Evolutionary conservation across 2,329 filamentous ascomycete species (phyloP).

Genomic region (Thielaviopsis euricoi): DNA sequence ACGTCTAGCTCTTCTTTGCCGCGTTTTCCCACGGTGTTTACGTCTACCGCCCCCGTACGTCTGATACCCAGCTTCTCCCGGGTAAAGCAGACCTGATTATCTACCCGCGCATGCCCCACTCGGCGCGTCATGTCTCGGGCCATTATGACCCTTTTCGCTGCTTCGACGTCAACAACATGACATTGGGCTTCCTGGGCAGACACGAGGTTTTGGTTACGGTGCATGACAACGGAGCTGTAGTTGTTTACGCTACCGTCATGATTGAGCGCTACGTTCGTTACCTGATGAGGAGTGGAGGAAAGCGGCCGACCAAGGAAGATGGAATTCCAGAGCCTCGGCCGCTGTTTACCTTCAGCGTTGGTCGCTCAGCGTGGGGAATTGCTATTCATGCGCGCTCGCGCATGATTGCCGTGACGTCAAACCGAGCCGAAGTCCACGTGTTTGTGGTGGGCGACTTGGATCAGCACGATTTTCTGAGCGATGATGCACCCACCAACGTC

Average conservation of each 20-base stretch:
- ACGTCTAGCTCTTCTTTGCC: slow-evolving; percentile 40
- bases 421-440: slow-evolving; percentile 39
- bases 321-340: slow-evolving; percentile 17
- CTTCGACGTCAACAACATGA: slow-evolving; percentile 53
- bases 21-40: slow-evolving; percentile 41
- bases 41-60: slow-evolving; percentile 34
- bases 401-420: slow-evolving; percentile 47
- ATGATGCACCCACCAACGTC: background rate
- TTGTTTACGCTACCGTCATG: slow-evolving; percentile 48
- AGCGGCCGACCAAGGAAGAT: background rate
- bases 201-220: slow-evolving; percentile 52
- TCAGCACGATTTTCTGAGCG: background rate
- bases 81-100: slow-evolving; percentile 33
- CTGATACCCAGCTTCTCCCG: slow-evolving; percentile 31
- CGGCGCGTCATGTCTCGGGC: slow-evolving; percentile 28
- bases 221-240: slow-evolving; percentile 62
- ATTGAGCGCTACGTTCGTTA: slow-evolving; percentile 27
- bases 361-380: slow-evolving; percentile 4
- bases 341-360: slow-evolving; percentile 42
- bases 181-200: slow-evolving; percentile 50
- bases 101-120: slow-evolving; percentile 24
- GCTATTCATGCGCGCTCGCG: slow-evolving; percentile 8
- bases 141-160: slow-evolving; percentile 33
- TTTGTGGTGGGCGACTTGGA: slow-evolving; percentile 26
- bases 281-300: slow-evolving; percentile 13